A percentile compares a stretch with the other conserved stretches of the same genome.
Conservation (phyloP, 108 stramenopile genomes). For the Cyclotella sp. region DNA sequence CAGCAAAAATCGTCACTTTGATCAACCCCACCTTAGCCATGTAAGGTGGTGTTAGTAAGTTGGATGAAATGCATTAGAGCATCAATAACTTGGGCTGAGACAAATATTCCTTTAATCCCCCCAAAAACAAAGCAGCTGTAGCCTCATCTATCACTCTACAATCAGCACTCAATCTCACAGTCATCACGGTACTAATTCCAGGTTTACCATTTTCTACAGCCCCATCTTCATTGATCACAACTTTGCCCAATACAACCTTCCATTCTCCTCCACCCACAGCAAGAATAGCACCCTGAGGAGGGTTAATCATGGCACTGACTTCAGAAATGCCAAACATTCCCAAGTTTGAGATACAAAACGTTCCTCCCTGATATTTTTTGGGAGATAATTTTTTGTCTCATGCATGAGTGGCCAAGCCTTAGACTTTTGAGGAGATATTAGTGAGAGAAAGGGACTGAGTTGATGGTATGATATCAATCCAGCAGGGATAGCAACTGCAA, state of each 20-base stretch:
- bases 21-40: too few species aligned
- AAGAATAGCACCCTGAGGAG: slow-evolving; percentile 97
- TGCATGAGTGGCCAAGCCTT: slow-evolving; percentile 87
- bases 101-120: slow-evolving; percentile 91
- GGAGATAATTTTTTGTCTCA: slow-evolving; percentile 89
- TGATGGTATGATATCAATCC: slow-evolving; percentile 94
- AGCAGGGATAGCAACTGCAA: slow-evolving; percentile 97
- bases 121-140: slow-evolving; percentile 92
- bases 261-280: slow-evolving; percentile 95
- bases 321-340: slow-evolving; percentile 99
- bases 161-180: slow-evolving; percentile 96
- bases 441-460: slow-evolving; percentile 83
- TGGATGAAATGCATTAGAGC: slow-evolving; percentile 60
- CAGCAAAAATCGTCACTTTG: too few species aligned
- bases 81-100: slow-evolving; percentile 90
- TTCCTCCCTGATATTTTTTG: slow-evolving; percentile 97
- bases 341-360: slow-evolving; percentile 96
- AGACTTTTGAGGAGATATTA: slow-evolving; percentile 83
- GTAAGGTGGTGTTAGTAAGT: background rate
- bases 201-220: slow-evolving; percentile 60
- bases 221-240: slow-evolving; percentile 57
- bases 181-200: slow-evolving; percentile 78
- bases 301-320: slow-evolving; percentile 98
- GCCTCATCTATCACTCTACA: slow-evolving; percentile 98
- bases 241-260: slow-evolving; percentile 73